Evolutionary conservation across 192 early-diverging fungal genomes (phyloP).

Genomic region (Phycomyces blakesleeanus): DNA sequence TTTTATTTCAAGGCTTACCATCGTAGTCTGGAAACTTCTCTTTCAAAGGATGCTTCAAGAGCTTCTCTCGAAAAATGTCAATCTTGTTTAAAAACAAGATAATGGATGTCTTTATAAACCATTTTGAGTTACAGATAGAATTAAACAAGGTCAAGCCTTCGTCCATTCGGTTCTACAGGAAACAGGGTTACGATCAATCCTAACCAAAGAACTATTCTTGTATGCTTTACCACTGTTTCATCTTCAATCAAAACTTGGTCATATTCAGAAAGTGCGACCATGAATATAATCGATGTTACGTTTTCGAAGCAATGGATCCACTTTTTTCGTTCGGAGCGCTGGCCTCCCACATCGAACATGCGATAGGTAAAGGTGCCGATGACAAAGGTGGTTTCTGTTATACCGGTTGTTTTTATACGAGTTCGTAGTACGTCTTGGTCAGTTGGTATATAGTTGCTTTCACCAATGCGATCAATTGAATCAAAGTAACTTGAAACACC

Average conservation of each 20-base stretch:
- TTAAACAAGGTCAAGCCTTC: constrained; percentile 94
- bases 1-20: constrained; percentile 42
- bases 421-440: constrained; percentile 95
- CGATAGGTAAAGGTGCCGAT: constrained; percentile 90
- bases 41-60: constrained; percentile 71
- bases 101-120: constrained; percentile 93
- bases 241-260: constrained; percentile 94
- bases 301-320: constrained; percentile 99
- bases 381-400: constrained; percentile 88
- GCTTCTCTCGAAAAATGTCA: constrained; percentile 91
- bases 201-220: too few species aligned
- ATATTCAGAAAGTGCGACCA: constrained; percentile 92
- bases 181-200: background rate
- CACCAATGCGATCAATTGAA: constrained; percentile 81
- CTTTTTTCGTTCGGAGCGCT: constrained; percentile 96
- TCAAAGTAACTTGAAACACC: constrained; percentile 93
- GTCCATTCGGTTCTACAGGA: constrained; percentile 84
- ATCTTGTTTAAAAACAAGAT: constrained; percentile 98
- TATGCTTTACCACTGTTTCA: constrained; percentile 85
- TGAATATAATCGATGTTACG: constrained; percentile 90
- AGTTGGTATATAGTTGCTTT: constrained; percentile 74
- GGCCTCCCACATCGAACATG: constrained; percentile 96
- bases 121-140: constrained; percentile 93
- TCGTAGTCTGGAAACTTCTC: constrained; percentile 86
- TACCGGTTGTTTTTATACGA: constrained; percentile 94